phyloP scores from a whole-genome alignment of 2,329 filamentous ascomycete genomes.

The Macroventuria anomochaeta region DNA sequence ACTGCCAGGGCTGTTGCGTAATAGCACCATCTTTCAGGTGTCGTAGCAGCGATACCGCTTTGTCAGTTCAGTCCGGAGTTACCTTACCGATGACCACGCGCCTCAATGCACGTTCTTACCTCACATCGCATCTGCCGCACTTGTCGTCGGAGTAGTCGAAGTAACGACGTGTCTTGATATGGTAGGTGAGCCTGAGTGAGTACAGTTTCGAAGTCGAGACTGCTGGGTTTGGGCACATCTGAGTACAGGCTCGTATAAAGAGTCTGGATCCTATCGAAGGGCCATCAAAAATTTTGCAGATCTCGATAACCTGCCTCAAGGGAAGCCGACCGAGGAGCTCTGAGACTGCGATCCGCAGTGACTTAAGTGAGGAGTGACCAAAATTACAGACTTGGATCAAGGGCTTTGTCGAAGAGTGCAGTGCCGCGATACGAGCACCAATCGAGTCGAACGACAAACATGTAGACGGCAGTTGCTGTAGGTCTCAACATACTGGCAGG shows the following conservation, averaged over 20 bases:
- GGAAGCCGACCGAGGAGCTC: neutral
- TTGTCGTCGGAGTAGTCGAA: slow-evolving; percentile 1
- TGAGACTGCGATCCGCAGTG: neutral
- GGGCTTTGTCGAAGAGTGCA: neutral
- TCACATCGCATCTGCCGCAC: neutral
- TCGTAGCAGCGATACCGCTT: neutral
- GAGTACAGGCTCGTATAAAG: neutral
- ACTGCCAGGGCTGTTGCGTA: slow-evolving; percentile 3
- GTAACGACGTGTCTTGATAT: slow-evolving; percentile 2
- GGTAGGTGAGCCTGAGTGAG: neutral
- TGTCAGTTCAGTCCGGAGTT: neutral
- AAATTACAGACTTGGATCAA: neutral
- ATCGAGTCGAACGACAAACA: neutral
- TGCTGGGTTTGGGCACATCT: neutral
- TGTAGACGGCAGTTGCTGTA: neutral
- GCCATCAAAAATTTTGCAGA: neutral
- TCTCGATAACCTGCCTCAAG: neutral
- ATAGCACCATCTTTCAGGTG: neutral
- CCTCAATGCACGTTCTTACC: slow-evolving; percentile 9
- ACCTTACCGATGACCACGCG: slow-evolving; percentile 2
- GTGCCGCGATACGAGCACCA: neutral
- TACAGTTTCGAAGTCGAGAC: neutral
- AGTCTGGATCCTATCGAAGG: neutral
- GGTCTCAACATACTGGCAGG: neutral
- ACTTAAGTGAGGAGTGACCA: neutral